Evolutionary conservation across 495 filamentous ascomycete genomes (phyloP).

Genomic region (Bryoglossum gracile): DNA sequence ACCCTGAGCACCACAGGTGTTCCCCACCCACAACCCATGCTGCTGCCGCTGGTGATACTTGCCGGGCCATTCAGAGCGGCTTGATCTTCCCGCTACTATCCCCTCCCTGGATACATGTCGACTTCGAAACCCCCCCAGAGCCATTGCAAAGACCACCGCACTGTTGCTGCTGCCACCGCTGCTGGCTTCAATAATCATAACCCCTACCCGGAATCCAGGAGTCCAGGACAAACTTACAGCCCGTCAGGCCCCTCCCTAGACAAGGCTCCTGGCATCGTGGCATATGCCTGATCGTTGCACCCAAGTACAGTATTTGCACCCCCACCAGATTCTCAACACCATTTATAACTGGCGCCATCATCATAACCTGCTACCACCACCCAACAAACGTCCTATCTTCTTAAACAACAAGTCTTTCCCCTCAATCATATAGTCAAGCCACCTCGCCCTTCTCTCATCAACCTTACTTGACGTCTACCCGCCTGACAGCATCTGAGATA

Average conservation of each 20-base stretch:
- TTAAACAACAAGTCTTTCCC: no score
- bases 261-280: slow-evolving; percentile 1
- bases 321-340: slow-evolving; percentile 8
- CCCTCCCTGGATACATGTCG: neutral
- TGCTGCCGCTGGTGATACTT: neutral
- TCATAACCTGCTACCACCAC: neutral
- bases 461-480: no score
- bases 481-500: no score
- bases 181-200: neutral
- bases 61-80: neutral
- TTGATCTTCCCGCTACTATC: neutral
- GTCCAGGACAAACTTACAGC: neutral
- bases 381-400: slow-evolving; percentile 9
- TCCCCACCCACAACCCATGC: neutral
- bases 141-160: no score
- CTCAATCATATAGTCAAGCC: no score
- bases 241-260: slow-evolving; percentile 1
- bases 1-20: neutral
- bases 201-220: neutral
- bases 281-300: slow-evolving; percentile 14
- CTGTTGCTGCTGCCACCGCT: neutral
- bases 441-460: no score
- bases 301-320: slow-evolving; percentile 2
- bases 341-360: slow-evolving; percentile 13
- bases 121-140: neutral